phyloP scores from a whole-genome alignment of 371 early-diverging fungal species.

The Mortierella sp. region DNA sequence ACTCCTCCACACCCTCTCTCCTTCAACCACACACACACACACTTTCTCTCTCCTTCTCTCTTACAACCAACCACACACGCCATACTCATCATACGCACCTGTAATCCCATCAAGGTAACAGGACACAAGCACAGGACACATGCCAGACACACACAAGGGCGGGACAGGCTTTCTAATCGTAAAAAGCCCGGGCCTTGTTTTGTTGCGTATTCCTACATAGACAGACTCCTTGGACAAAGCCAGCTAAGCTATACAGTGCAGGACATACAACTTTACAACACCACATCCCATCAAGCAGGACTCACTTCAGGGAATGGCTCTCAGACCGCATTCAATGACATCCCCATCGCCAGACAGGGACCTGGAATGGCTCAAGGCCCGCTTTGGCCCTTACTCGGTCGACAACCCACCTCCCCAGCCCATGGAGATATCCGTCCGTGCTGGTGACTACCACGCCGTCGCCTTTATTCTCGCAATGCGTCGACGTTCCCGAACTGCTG shows the following conservation, averaged over 20 bases:
- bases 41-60: background rate
- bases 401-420: slow-evolving; percentile 50
- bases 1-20: too few relatives aligned
- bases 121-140: too few relatives aligned
- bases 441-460: slow-evolving; percentile 54
- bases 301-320: background rate
- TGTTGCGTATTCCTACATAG: background rate
- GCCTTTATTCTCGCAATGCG: slow-evolving; percentile 58
- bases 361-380: slow-evolving; percentile 55
- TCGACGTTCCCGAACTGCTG: slow-evolving; percentile 35
- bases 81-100: too few relatives aligned
- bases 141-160: background rate
- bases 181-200: background rate
- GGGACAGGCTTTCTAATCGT: too few relatives aligned
- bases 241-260: too few relatives aligned
- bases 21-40: too few relatives aligned
- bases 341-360: slow-evolving; percentile 24
- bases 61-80: too few relatives aligned
- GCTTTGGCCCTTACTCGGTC: slow-evolving; percentile 53
- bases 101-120: background rate
- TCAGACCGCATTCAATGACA: slow-evolving; percentile 9
- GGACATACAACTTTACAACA: background rate
- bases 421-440: slow-evolving; percentile 51
- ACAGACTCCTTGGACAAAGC: background rate
- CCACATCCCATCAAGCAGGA: background rate